These are phyloP conservation scores for Polygonum aviculare DNA, from an alignment of 148 eudicot genomes.

Conservation along the genomic window DNA sequence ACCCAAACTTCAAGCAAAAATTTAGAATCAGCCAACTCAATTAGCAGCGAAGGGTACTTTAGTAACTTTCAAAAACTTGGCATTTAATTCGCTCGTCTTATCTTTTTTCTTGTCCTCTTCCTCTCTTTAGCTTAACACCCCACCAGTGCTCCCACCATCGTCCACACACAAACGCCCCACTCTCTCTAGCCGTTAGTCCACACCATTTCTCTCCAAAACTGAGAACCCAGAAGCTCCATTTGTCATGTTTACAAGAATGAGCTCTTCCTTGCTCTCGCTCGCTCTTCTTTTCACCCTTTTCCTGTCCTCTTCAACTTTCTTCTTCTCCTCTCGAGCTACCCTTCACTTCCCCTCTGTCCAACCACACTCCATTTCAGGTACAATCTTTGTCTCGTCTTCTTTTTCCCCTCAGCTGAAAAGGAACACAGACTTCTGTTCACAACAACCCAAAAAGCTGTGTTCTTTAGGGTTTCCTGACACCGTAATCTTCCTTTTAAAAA, in stretches of 20 bases:
- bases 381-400: background rate
- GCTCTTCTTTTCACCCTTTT: constrained; percentile 1
- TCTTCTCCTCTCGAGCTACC: background rate
- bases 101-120: background rate
- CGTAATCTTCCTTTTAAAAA: background rate
- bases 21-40: background rate
- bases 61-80: background rate
- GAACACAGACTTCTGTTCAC: background rate
- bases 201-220: background rate
- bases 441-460: background rate
- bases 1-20: background rate
- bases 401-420: background rate
- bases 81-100: background rate
- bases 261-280: background rate
- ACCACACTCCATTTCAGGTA: background rate
- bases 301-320: no score
- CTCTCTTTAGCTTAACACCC: background rate
- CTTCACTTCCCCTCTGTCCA: background rate
- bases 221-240: background rate
- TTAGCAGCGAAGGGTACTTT: background rate
- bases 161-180: background rate
- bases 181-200: constrained; percentile 1
- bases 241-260: background rate
- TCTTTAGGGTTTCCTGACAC: constrained; percentile 2
- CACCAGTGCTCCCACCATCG: background rate